phyloP scores from a whole-genome alignment of 116 monocot species.

The Zostera marina region DNA sequence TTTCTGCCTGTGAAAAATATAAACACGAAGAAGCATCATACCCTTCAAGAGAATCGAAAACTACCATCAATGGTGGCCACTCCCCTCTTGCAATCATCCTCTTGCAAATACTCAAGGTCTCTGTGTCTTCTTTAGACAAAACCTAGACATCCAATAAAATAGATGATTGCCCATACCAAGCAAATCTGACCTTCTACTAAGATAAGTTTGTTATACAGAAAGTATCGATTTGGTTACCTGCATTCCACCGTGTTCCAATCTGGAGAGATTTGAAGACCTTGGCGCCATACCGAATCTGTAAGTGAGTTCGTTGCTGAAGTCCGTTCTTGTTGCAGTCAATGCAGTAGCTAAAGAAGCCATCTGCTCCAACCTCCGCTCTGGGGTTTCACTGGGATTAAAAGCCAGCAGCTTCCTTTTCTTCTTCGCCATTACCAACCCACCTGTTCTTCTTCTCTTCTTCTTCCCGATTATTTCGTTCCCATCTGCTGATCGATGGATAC shows the following conservation, averaged over 20 bases:
- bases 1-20: neutral
- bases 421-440: constrained; percentile 25
- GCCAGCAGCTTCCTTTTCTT: constrained; percentile 82
- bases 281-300: constrained; percentile 57
- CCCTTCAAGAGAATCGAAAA: constrained; percentile 74
- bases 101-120: constrained; percentile 56
- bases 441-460: constrained; percentile 29
- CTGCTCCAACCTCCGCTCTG: constrained; percentile 46
- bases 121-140: constrained; percentile 56
- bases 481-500: constrained; percentile 37
- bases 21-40: no score
- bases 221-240: constrained; percentile 31
- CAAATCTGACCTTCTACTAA: neutral
- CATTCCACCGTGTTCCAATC: constrained; percentile 74
- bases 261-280: constrained; percentile 45
- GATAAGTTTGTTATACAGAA: no score
- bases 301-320: constrained; percentile 75
- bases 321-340: constrained; percentile 40
- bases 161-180: neutral
- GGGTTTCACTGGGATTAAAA: constrained; percentile 56
- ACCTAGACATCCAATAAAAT: constrained; percentile 27
- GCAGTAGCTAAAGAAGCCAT: constrained; percentile 96
- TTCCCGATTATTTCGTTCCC: constrained; percentile 3
- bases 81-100: constrained; percentile 83
- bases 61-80: constrained; percentile 82